Evolutionary conservation across 306 rosid genomes (phyloP).

Genomic region (Acacia confusa): DNA sequence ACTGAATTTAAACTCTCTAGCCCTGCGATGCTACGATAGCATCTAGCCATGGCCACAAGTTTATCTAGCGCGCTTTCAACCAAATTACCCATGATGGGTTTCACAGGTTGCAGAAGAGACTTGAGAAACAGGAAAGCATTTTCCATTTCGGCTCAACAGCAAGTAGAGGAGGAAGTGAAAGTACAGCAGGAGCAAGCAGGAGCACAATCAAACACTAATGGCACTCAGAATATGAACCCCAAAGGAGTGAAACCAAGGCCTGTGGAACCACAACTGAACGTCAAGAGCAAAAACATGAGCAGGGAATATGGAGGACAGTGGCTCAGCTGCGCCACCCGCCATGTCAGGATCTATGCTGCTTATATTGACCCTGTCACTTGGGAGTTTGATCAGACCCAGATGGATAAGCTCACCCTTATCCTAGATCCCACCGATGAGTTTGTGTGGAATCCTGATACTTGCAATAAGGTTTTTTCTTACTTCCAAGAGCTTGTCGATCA

Average conservation of each 20-base stretch:
- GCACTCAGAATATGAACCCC: slow-evolving; percentile 35
- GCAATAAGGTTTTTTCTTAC: slow-evolving; percentile 69
- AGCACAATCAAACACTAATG: background rate
- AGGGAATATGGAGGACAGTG: slow-evolving; percentile 95
- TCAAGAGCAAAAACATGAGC: slow-evolving; percentile 75
- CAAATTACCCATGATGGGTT: slow-evolving; percentile 54
- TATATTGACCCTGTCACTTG: slow-evolving; percentile 43
- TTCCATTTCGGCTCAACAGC: background rate
- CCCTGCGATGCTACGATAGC: background rate
- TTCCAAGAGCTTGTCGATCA: slow-evolving; percentile 97
- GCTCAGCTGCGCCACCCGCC: slow-evolving; percentile 68
- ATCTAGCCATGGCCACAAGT: slow-evolving; percentile 70
- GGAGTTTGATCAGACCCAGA: slow-evolving; percentile 90
- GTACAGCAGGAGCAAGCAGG: slow-evolving; percentile 36
- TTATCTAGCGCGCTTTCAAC: slow-evolving; percentile 61
- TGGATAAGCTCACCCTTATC: slow-evolving; percentile 85
- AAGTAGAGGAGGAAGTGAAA: slow-evolving; percentile 31
- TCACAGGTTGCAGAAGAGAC: slow-evolving; percentile 45
- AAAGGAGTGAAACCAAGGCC: slow-evolving; percentile 68
- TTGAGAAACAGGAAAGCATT: slow-evolving; percentile 22
- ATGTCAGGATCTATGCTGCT: slow-evolving; percentile 68
- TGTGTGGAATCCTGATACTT: slow-evolving; percentile 78
- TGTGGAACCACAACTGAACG: slow-evolving; percentile 72
- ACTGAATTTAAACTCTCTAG: slow-evolving; percentile 7
- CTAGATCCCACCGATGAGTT: slow-evolving; percentile 93